phyloP scores from a whole-genome alignment of 2,329 filamentous ascomycete genomes.

The Hymenoscyphus repandus region DNA sequence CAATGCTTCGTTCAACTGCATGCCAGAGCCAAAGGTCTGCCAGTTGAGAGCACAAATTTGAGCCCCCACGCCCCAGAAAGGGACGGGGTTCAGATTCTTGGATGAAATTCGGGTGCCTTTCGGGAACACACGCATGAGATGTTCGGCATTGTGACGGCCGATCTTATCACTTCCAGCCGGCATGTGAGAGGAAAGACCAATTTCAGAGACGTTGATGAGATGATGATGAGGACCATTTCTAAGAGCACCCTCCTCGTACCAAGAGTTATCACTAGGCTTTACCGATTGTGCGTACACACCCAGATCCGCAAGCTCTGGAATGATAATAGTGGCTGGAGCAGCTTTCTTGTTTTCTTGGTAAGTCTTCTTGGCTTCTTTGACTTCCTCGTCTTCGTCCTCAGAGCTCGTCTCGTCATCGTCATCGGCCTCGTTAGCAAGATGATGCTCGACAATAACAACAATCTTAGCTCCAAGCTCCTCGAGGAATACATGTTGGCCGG shows the following conservation, averaged over 20 bases:
- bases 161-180: constrained; percentile 44
- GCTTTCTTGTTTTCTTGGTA: constrained; percentile 48
- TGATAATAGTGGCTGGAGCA: constrained; percentile 43
- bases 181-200: constrained; percentile 48
- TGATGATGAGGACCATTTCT: constrained; percentile 53
- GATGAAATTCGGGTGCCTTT: constrained; percentile 66
- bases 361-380: constrained; percentile 41
- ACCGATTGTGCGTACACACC: constrained; percentile 67
- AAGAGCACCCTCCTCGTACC: constrained; percentile 48
- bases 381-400: constrained; percentile 40
- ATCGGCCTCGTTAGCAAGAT: constrained; percentile 48
- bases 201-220: constrained; percentile 65
- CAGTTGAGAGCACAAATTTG: constrained; percentile 68
- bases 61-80: constrained; percentile 62
- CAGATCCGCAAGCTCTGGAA: constrained; percentile 59
- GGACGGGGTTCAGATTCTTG: constrained; percentile 55
- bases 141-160: constrained; percentile 53
- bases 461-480: constrained; percentile 58
- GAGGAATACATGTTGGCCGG: constrained; percentile 50
- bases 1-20: constrained; percentile 64
- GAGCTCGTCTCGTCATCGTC: constrained; percentile 36
- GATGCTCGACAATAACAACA: constrained; percentile 63
- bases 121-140: constrained; percentile 66
- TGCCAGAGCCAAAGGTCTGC: constrained; percentile 61
- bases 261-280: constrained; percentile 61